phyloP scores from a whole-genome alignment of 805 yeast species.

The Myxozyma sirexii region DNA sequence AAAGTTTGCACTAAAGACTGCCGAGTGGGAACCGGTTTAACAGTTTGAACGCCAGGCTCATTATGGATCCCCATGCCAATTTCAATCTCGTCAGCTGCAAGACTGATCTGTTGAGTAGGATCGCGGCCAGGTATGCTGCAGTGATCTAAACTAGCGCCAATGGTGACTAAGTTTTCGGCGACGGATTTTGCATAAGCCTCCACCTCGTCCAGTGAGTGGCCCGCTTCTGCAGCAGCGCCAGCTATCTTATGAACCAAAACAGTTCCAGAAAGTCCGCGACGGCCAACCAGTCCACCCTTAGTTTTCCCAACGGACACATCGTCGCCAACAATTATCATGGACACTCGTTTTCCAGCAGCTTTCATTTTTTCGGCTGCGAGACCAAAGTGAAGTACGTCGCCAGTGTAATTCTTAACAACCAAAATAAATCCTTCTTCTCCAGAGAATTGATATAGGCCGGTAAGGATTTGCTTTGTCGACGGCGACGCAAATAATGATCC shows the following conservation, averaged over 20 bases:
- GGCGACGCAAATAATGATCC: conserved; percentile 93
- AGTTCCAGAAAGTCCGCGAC: conserved; percentile 94
- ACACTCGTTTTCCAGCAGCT: conserved; percentile 71
- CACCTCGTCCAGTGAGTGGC: conserved; percentile 51
- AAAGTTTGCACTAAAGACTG: conserved; percentile 59
- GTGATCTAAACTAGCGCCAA: conserved; percentile 87
- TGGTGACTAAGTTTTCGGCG: conserved; percentile 63
- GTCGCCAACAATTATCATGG: conserved; percentile 77
- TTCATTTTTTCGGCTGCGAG: conserved; percentile 86
- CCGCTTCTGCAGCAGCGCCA: conserved; percentile 66
- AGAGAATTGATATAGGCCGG: conserved; percentile 52
- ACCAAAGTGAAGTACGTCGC: conserved; percentile 92
- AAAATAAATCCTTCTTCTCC: conserved; percentile 61
- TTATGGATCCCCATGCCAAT: conserved; percentile 96
- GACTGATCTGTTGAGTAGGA: conserved; percentile 56
- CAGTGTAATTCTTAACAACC: conserved; percentile 90
- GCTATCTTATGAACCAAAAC: conserved; percentile 79
- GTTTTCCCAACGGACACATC: conserved; percentile 92
- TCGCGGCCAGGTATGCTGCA: conserved; percentile 82
- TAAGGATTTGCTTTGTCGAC: conserved; percentile 77
- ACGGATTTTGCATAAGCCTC: conserved; percentile 62
- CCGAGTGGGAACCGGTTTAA: conserved; percentile 70
- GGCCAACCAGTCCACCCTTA: conserved; percentile 90
- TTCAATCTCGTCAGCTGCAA: conserved; percentile 66
- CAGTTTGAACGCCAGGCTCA: conserved; percentile 79